Evolutionary conservation across 1,139 yeast genomes (phyloP).

Genomic region (Komagataea norvegica): DNA sequence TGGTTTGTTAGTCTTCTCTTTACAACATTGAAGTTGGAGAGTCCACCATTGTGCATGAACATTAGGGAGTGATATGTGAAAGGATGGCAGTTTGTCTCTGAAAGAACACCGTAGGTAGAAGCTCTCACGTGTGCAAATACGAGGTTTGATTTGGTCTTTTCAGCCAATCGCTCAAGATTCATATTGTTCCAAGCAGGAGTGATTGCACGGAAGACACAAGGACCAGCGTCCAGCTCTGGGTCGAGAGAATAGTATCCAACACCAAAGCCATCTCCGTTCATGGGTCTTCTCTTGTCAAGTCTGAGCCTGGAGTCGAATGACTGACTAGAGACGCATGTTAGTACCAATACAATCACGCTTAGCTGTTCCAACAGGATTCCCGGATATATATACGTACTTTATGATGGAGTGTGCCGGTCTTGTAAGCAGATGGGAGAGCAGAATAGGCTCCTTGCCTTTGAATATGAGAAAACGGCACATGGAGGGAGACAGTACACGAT

Average conservation of each 20-base stretch:
- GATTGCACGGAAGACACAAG: slow-evolving; percentile 86
- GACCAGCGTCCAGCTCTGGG: slow-evolving; percentile 50
- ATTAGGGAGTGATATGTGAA: slow-evolving; percentile 79
- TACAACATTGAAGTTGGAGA: slow-evolving; percentile 65
- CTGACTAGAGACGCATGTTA: slow-evolving; percentile 39
- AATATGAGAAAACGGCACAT: slow-evolving; percentile 60
- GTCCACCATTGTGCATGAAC: slow-evolving; percentile 98
- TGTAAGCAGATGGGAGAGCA: slow-evolving; percentile 80
- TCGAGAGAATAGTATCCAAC: slow-evolving; percentile 85
- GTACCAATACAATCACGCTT: neutral
- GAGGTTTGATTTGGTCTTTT: slow-evolving; percentile 75
- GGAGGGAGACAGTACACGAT: too few relatives aligned
- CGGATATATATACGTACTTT: too few relatives aligned
- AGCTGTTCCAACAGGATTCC: too few relatives aligned
- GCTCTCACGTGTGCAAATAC: slow-evolving; percentile 97
- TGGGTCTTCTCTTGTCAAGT: slow-evolving; percentile 82
- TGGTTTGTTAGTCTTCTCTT: slow-evolving; percentile 70
- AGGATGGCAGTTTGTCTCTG: slow-evolving; percentile 96
- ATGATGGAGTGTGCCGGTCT: slow-evolving; percentile 96
- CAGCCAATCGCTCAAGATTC: slow-evolving; percentile 78
- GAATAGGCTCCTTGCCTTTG: slow-evolving; percentile 68
- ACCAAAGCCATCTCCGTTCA: slow-evolving; percentile 97
- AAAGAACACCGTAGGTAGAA: slow-evolving; percentile 86
- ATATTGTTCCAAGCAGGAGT: slow-evolving; percentile 98
- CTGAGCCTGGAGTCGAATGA: slow-evolving; percentile 88